phyloP scores from a whole-genome alignment of 345 rosid genomes.

The Brassica napus region Da-Ae NC_063442.1:27851001-27851500 shows the following conservation, averaged over 20 bases:
- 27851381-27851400: slow-evolving; percentile 76
- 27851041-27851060: neutral
- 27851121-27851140: neutral
- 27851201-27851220: slow-evolving; percentile 91
- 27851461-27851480: slow-evolving; percentile 82
- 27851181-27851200: slow-evolving; percentile 91
- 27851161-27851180: slow-evolving; percentile 68
- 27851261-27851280: slow-evolving; percentile 97
- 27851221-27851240: slow-evolving; percentile 92
- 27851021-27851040: neutral
- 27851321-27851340: slow-evolving; percentile 84
- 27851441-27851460: slow-evolving; percentile 76
- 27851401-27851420: slow-evolving; percentile 84
- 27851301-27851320: slow-evolving; percentile 85
- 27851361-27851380: slow-evolving; percentile 61
- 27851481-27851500: slow-evolving; percentile 87
- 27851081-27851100: neutral
- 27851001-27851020: too few relatives aligned
- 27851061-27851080: neutral
- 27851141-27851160: neutral
- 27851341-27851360: slow-evolving; percentile 91
- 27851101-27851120: too few relatives aligned
- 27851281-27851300: slow-evolving; percentile 87
- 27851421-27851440: slow-evolving; percentile 74
- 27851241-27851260: slow-evolving; percentile 98